Evolutionary conservation across 441 rosid genomes (phyloP).

Genomic region (Adansonia grandidieri): DNA sequence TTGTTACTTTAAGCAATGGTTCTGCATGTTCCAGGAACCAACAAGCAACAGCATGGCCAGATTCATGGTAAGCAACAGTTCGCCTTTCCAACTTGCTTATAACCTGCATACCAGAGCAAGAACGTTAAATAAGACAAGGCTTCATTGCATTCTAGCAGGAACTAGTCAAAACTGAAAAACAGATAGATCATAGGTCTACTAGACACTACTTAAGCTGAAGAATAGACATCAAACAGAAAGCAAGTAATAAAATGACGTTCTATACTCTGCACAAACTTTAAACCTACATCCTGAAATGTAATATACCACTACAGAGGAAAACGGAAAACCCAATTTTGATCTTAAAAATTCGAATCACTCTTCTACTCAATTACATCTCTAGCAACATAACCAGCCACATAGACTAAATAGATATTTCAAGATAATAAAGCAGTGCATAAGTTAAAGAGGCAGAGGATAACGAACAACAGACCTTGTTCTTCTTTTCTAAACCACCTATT

Average conservation of each 20-base stretch:
- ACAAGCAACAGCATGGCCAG: slow-evolving; percentile 73
- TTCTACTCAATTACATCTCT: background rate
- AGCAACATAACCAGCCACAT: background rate
- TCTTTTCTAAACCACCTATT: slow-evolving; percentile 74
- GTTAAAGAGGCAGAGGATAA: slow-evolving; percentile 1
- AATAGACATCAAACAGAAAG: background rate
- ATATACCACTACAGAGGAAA: background rate
- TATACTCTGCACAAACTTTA: background rate
- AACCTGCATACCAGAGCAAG: slow-evolving; percentile 39
- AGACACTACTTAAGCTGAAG: background rate
- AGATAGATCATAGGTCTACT: background rate
- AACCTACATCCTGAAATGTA: background rate
- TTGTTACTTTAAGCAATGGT: slow-evolving; percentile 67
- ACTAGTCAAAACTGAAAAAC: background rate
- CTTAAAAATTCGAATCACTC: slow-evolving; percentile 1
- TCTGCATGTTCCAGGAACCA: slow-evolving; percentile 74
- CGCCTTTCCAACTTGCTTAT: slow-evolving; percentile 65
- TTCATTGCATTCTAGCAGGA: background rate
- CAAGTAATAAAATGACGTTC: background rate
- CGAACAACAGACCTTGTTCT: slow-evolving; percentile 49
- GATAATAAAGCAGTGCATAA: background rate
- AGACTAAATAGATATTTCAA: background rate
- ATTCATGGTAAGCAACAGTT: slow-evolving; percentile 73
- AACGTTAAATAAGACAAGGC: background rate
- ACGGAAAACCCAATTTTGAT: background rate